These are phyloP conservation scores for Candida mattraensis DNA, from an alignment of 805 yeast genomes.

Conservation along the genomic window DNA sequence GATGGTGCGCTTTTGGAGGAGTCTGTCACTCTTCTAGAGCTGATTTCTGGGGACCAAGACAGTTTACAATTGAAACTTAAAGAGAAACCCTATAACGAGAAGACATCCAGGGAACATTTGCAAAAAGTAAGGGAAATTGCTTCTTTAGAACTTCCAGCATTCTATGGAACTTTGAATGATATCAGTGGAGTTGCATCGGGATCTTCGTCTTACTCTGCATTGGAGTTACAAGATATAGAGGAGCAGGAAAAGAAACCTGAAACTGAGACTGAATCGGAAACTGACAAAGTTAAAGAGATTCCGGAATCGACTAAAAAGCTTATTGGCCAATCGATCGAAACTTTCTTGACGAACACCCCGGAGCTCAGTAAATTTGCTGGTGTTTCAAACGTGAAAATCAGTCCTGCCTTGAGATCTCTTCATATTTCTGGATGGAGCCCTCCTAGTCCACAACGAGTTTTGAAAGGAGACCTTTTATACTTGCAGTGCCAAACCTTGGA, in stretches of 20 bases:
- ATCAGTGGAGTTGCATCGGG: slow-evolving; percentile 46
- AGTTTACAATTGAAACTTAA: slow-evolving; percentile 44
- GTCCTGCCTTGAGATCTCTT: slow-evolving; percentile 55
- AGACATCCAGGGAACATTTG: slow-evolving; percentile 61
- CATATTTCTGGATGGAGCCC: slow-evolving; percentile 83
- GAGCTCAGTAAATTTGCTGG: slow-evolving; percentile 29
- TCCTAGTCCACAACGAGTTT: slow-evolving; percentile 59
- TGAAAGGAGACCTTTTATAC: slow-evolving; percentile 79
- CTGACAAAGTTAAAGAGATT: slow-evolving; percentile 21
- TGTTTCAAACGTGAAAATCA: slow-evolving; percentile 33
- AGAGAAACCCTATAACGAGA: slow-evolving; percentile 59
- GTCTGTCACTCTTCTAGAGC: slow-evolving; percentile 25
- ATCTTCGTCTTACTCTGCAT: slow-evolving; percentile 44
- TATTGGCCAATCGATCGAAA: slow-evolving; percentile 20
- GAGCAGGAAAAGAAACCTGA: slow-evolving; percentile 17
- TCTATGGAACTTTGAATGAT: slow-evolving; percentile 41
- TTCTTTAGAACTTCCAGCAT: slow-evolving; percentile 50
- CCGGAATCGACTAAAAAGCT: slow-evolving; percentile 35
- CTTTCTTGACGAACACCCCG: slow-evolving; percentile 13
- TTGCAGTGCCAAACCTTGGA: slow-evolving; percentile 76
- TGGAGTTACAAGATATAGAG: slow-evolving; percentile 28
- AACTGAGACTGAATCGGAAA: slow-evolving; percentile 18
- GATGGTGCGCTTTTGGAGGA: slow-evolving; percentile 37
- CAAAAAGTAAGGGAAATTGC: slow-evolving; percentile 59
- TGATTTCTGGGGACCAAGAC: slow-evolving; percentile 30